A percentile compares a stretch with the other conserved stretches of the same genome.
These are phyloP conservation scores for Byssothecium circinans DNA, from an alignment of 2,329 filamentous ascomycete genomes.

Conservation along the genomic window DNA sequence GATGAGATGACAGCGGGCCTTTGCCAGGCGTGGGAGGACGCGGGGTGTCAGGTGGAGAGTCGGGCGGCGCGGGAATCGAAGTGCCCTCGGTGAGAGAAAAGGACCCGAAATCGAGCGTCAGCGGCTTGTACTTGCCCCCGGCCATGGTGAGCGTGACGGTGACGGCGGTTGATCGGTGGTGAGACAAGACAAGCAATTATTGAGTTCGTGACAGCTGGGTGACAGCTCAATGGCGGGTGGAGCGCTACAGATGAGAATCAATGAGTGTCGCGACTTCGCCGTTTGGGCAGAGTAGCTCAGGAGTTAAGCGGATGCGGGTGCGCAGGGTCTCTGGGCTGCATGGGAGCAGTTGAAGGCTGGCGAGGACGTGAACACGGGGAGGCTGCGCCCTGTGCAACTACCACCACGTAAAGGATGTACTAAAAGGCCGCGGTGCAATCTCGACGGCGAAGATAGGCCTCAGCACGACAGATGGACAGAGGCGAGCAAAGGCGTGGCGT, in stretches of 20 bases:
- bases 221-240: conserved; percentile 19
- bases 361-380: background rate
- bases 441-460: background rate
- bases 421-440: background rate
- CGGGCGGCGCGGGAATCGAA: conserved; percentile 45
- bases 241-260: conserved; percentile 13
- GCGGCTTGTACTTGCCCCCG: conserved; percentile 37
- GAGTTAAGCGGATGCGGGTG: conserved; percentile 29
- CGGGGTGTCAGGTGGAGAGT: conserved; percentile 43
- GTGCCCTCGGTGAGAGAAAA: conserved; percentile 48
- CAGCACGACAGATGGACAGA: background rate
- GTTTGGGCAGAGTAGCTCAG: conserved; percentile 26
- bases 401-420: background rate
- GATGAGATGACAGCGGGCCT: conserved; percentile 46
- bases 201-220: conserved; percentile 2
- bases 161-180: conserved; percentile 5
- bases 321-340: conserved; percentile 14
- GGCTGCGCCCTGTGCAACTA: background rate
- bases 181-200: conserved; percentile 2
- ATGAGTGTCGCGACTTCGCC: conserved; percentile 10
- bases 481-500: background rate
- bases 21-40: conserved; percentile 43
- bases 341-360: background rate
- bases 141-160: conserved; percentile 24
- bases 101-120: conserved; percentile 43